Evolutionary conservation across 345 rosid genomes (phyloP), one percentile per base, ranked within the genome.

Genomic region (Salix udensis): DNA sequence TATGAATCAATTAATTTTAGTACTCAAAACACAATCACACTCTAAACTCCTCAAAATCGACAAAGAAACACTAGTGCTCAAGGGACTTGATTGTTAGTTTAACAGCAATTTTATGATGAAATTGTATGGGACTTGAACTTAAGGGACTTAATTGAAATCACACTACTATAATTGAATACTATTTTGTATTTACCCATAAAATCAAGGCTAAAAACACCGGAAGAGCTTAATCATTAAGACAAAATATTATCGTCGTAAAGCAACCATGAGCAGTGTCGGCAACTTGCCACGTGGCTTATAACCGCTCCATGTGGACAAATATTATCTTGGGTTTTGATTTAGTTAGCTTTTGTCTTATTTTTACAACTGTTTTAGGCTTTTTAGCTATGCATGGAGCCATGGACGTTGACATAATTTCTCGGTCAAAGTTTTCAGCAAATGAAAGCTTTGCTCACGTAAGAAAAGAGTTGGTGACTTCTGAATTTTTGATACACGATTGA

Each of bases 271-370:
- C 10, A 3, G 13, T 65, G 84, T 81, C 84, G 84, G 86, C 84
- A 75, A 58, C 48, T 14, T 28, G 15, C 79, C 82, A 78, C 68
- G 80, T 80, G 82, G 82, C 1, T 24, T 26, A 12, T 50, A 84
- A 84, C 86, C 34, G 26, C 15, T 34, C 36, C 5, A 34, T 31
- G 34, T 31, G 34, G 34, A 31, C 5, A 31, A 31, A 31, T 31
- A 31, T 31, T 31, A 4, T 34, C 36, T 4, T 34, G 36, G 36
- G 4, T 34, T 34, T 34, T 34, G 36, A 34, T 34, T 44, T 5
- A n/a, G 69, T n/a, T 30, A 0, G 18, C 69, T 42, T 2, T 9
- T 40, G 46, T 42, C 46, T 42, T 2, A 0, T 11, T 2, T 9
- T 42, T 42, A 10, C 46, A 42, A 42, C 14, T 42, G 46, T 42